Base-by-base conservation (phyloP, 2,329 filamentous ascomycete genomes). In the Trematosphaeria pertusa region DNA sequence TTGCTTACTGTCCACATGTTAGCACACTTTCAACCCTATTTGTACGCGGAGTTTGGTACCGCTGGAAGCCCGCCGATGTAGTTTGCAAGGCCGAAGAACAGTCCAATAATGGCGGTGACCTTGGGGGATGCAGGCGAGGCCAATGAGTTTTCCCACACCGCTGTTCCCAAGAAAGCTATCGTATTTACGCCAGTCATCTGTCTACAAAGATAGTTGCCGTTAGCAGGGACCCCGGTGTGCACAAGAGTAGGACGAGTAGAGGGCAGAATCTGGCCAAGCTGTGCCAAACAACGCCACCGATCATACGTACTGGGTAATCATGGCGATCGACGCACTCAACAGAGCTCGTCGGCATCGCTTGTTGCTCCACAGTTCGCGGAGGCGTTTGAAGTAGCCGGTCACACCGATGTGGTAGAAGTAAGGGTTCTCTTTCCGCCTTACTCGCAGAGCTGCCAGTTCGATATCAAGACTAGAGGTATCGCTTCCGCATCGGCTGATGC, bases 401-500 rank as follows among this genome's bases (percentile, higher is more conserved):
- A 57, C 55, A 14, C 58, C 58, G 14, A 61, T 61, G 30, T 59
- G 48, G 33, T 61, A 61, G 0, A 45, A 44, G 32, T 61, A 61
- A 4, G 58, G 55, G 22, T 61, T 1, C 41, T 35, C 35, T 48
- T 50, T 36, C 37, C 37, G 14, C 36, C 31, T 12, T 11, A 33
- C 32, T 19, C 18, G 41, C 7, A 30, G n/a, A 10, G 40, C 24
- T 1, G 19, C 44, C 14, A 47, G 1, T 3, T 58, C 52, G 11
- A 49, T 41, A n/a, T 50, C 33, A 4, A 55, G 11, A 21, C 52
- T 59, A 3, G 51, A 50, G 1, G 32, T 12, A 17, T 50, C 49
- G 20, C 56, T 58, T 17, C 7, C 19, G 18, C 22, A 37, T 30
- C 41, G n/a, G 3, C n/a, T 17, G 9, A 53, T 20, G 6, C 14